Conservation (phyloP, 2,329 filamentous ascomycete genomes). For the Mollisiaceae sp. region DNA sequence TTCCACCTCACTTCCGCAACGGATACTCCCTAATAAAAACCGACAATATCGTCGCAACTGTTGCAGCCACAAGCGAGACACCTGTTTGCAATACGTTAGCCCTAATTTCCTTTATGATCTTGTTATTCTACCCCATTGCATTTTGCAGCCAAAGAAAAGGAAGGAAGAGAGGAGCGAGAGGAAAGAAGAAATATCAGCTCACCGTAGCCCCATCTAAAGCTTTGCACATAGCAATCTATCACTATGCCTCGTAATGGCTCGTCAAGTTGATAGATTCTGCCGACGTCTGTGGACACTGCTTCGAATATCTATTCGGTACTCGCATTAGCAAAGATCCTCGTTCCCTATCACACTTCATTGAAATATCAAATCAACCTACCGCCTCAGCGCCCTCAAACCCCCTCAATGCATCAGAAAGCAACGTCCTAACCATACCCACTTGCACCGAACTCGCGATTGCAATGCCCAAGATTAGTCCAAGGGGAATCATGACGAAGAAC, state of each 20-base stretch:
- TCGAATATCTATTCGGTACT: not conserved
- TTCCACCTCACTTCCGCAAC: not conserved
- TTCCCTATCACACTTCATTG: no score
- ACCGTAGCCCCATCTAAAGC: not conserved
- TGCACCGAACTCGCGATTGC: not conserved
- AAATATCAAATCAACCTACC: no score
- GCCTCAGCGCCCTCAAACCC: constrained; percentile 3
- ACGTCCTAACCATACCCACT: not conserved
- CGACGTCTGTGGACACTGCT: not conserved
- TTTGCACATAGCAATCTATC: not conserved
- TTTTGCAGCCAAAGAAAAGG: not conserved
- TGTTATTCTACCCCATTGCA: not conserved
- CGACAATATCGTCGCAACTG: not conserved
- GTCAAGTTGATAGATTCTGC: not conserved
- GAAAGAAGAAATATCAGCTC: not conserved
- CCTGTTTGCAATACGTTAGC: not conserved
- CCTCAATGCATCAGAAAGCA: not conserved
- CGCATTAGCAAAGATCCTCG: no score
- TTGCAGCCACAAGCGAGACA: not conserved
- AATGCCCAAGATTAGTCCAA: not conserved
- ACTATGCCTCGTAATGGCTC: not conserved
- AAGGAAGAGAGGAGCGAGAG: not conserved
- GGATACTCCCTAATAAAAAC: not conserved
- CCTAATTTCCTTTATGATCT: no score
- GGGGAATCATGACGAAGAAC: constrained; percentile 3